Evolutionary conservation across 2,329 filamentous ascomycete species (phyloP).

Genomic region (Colletotrichum cereale): DNA sequence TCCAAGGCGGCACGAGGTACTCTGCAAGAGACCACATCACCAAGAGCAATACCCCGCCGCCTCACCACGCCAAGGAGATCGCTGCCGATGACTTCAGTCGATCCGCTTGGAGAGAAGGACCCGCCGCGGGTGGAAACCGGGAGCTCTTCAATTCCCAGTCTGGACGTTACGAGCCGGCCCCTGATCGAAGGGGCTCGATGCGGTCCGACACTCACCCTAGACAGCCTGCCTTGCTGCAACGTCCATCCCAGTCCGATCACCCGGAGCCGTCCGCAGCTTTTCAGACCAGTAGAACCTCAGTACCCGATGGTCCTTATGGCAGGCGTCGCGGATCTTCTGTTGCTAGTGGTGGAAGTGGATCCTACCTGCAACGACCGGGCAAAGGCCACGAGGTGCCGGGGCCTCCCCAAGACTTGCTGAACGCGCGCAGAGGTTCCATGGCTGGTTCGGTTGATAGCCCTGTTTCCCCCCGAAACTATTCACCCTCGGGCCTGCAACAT

Average conservation of each 20-base stretch:
- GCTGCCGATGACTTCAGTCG: conserved; percentile 94
- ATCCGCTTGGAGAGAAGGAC: conserved; percentile 81
- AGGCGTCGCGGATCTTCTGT: conserved; percentile 90
- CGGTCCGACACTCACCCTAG: conserved; percentile 76
- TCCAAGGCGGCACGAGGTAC: conserved; percentile 45
- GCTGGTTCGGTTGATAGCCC: conserved; percentile 64
- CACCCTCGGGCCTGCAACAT: conserved; percentile 52
- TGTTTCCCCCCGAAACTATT: conserved; percentile 59
- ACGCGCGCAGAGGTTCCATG: conserved; percentile 62
- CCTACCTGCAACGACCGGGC: conserved; percentile 69
- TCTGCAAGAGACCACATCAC: conserved; percentile 50
- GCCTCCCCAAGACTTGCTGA: conserved; percentile 58
- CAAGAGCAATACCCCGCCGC: conserved; percentile 65
- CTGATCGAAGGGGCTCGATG: conserved; percentile 79
- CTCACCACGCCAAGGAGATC: conserved; percentile 78
- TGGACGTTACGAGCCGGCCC: conserved; percentile 90
- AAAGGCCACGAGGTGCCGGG: conserved; percentile 59
- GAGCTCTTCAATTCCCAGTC: conserved; percentile 97
- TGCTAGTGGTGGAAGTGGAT: conserved; percentile 86
- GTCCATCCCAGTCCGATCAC: conserved; percentile 73
- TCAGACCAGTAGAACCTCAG: conserved; percentile 77
- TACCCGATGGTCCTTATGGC: conserved; percentile 75
- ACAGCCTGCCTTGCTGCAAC: conserved; percentile 83
- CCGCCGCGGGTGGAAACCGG: conserved; percentile 68
- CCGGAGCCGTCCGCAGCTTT: conserved; percentile 90